Percentiles rank a stretch among this genome's conserved stretches.
Evolutionary conservation across 768 basidiomycete species (phyloP).

Genomic region (Mycena indigotica): DNA sequence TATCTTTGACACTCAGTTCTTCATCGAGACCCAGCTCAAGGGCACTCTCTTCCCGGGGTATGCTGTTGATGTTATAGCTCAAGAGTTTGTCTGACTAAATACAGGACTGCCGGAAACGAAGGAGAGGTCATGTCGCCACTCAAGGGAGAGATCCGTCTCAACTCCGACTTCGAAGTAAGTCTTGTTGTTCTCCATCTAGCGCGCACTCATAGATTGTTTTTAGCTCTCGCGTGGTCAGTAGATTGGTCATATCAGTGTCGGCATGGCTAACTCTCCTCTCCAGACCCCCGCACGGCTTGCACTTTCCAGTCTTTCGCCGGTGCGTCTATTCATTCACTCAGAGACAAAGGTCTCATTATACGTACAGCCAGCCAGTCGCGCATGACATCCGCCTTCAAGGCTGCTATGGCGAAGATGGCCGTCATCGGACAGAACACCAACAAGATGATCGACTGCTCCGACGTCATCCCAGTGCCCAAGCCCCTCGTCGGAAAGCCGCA

Average conservation of each 20-base stretch:
- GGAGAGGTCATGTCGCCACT: slow-evolving; percentile 25
- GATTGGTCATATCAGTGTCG: background rate
- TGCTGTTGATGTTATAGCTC: background rate
- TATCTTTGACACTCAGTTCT: slow-evolving; percentile 26
- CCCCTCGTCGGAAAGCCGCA: slow-evolving; percentile 26
- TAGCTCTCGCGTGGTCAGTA: background rate
- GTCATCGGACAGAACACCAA: slow-evolving; percentile 21
- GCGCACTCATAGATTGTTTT: slow-evolving; percentile 12
- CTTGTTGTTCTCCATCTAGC: slow-evolving; percentile 2
- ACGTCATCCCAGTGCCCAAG: slow-evolving; percentile 22
- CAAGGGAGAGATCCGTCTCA: slow-evolving; percentile 26
- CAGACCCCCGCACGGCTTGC: slow-evolving; percentile 26
- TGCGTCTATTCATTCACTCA: slow-evolving; percentile 16
- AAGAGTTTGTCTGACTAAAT: background rate
- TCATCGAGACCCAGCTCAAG: slow-evolving; percentile 21
- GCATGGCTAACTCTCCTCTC: slow-evolving; percentile 8
- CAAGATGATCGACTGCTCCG: slow-evolving; percentile 24
- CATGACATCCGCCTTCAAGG: slow-evolving; percentile 10
- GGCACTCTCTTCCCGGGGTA: slow-evolving; percentile 1
- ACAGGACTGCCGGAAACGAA: background rate
- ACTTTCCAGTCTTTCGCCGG: slow-evolving; percentile 28
- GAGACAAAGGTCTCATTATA: slow-evolving; percentile 24
- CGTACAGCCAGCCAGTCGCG: slow-evolving; percentile 32
- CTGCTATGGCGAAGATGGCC: slow-evolving; percentile 23
- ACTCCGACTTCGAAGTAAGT: slow-evolving; percentile 22